These are phyloP conservation scores for Coniosporium uncinatum DNA, from an alignment of 2,329 filamentous ascomycete species.

Conservation along the genomic window DNA sequence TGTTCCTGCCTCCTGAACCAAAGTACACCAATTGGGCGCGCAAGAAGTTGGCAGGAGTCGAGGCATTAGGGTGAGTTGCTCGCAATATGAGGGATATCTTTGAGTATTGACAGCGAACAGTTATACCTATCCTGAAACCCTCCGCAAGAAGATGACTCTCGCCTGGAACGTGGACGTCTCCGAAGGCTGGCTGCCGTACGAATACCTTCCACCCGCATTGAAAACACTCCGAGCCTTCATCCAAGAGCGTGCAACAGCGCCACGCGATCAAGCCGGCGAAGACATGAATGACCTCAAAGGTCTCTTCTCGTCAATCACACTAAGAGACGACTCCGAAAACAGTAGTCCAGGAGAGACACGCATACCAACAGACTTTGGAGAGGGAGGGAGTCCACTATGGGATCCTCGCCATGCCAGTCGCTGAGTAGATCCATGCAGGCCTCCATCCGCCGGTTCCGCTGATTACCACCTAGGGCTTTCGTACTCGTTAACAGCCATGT, in stretches of 20 bases:
- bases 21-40: conserved; percentile 75
- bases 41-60: conserved; percentile 71
- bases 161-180: conserved; percentile 69
- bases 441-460: no score
- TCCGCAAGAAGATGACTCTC: conserved; percentile 70
- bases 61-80: conserved; percentile 68
- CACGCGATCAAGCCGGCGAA: conserved; percentile 46
- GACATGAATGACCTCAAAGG: conserved; percentile 71
- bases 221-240: conserved; percentile 77
- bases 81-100: no score
- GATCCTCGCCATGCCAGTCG: no score
- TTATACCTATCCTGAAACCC: conserved; percentile 74
- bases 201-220: conserved; percentile 68
- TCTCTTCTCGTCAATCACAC: conserved; percentile 46
- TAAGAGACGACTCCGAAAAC: conserved; percentile 4
- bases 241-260: conserved; percentile 60
- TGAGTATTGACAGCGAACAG: no score
- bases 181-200: conserved; percentile 86
- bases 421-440: no score
- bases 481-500: no score
- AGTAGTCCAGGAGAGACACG: not conserved
- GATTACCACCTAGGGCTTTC: no score
- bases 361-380: no score
- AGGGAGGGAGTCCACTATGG: no score
- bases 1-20: conserved; percentile 75